Base-by-base conservation (phyloP, 2,329 filamentous ascomycete genomes). In the Penicillium occitanis region DNA sequence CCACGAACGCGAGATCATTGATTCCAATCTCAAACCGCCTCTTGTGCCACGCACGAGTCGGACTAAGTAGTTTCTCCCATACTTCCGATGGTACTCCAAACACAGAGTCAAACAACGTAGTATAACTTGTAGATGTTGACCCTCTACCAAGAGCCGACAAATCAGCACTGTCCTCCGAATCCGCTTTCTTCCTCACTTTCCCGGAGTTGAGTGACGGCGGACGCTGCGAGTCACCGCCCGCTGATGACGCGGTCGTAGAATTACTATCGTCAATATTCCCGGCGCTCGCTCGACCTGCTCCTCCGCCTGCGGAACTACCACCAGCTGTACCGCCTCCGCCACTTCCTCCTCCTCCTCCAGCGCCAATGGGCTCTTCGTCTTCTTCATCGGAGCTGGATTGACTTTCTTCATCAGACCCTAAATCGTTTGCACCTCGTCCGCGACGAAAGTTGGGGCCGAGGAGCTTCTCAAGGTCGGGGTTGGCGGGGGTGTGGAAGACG, bases 401-500 rank as follows among this genome's bases (percentile, higher is more conserved):
- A 40, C 74, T 77, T 44, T 79, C 77, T 10, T 74, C 73, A 42
- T 76, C 80, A 33, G 79, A 77, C 66, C 76, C 75, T 0, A 77
- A 78, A 53, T 80, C 79, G 42, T 75, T 78, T 63, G 72, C 76
- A 59, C 75, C 75, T 53, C 77, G 75, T 40, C 71, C 70, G 68
- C 76, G 76, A 30, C 76, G 76, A 65, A 72, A 73, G 42, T 74
- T 74, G 40, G 76, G 72, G 65, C 78, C 73, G 46, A 78, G 70
- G 40, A 73, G 73, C 68, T 75, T 77, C 64, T 78, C 77, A 69
- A 76, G 76, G 65, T 81, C 77, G 69, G 83, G 77, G 73, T 81
- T 78, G 71, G 88, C 85, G n/a, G 92, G 92, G 73, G 95, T 95
- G 78, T 96, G 91, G 77, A 93, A 96, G 72, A 95, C 90, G 72